Evolutionary conservation across 768 basidiomycete genomes (phyloP).

Genomic region (Russula emetica): DNA sequence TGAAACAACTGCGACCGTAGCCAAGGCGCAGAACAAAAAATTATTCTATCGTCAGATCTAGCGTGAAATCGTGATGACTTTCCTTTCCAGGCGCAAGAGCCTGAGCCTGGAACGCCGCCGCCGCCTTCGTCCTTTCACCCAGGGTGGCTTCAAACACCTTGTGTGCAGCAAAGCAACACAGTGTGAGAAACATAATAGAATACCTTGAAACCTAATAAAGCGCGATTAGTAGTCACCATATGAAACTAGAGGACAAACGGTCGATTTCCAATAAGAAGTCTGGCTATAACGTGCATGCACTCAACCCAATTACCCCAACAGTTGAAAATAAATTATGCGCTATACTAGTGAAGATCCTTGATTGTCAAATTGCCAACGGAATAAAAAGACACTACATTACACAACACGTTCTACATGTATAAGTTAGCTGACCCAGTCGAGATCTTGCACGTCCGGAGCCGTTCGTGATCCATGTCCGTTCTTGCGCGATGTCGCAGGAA

Average conservation of each 20-base stretch:
- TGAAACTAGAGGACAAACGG: neutral
- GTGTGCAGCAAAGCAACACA: neutral
- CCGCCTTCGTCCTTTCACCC: too few species aligned
- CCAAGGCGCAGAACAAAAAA: too few species aligned
- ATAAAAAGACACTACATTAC: neutral
- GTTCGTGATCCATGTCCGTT: slow-evolving; percentile 21
- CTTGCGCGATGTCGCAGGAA: slow-evolving; percentile 36
- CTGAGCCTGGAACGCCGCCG: too few species aligned
- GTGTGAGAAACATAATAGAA: too few species aligned
- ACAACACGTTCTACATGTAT: neutral
- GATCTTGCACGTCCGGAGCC: slow-evolving; percentile 16
- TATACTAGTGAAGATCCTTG: neutral
- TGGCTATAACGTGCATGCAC: neutral
- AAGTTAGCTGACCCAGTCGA: slow-evolving; percentile 20
- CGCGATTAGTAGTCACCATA: neutral
- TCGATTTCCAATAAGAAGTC: neutral
- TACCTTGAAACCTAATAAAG: neutral
- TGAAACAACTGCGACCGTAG: too few species aligned
- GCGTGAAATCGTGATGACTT: too few species aligned
- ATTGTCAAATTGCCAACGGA: neutral
- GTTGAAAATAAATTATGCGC: slow-evolving; percentile 11
- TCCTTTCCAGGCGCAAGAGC: too few species aligned
- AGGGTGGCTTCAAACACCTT: neutral
- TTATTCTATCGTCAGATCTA: too few species aligned
- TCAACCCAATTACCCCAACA: neutral